Conservation (phyloP, 2,329 filamentous ascomycete species). For the Fusarium sublunatum region DNA sequence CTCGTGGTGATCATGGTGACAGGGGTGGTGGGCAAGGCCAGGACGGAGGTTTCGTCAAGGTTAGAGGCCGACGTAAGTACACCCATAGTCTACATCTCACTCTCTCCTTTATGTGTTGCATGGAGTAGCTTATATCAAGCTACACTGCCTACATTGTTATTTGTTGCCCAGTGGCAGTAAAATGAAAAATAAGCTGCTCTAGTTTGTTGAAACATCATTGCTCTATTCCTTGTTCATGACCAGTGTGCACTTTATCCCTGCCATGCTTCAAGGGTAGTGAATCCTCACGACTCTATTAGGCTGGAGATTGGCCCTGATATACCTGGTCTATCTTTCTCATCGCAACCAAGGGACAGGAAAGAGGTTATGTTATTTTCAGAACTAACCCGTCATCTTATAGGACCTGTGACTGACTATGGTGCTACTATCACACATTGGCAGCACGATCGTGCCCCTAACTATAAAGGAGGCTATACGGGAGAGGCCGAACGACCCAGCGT, state of each 20-base stretch:
- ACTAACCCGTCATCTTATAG: conserved; percentile 58
- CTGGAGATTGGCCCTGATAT: neutral
- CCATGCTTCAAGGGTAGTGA: neutral
- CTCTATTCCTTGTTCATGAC: neutral
- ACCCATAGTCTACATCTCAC: conserved; percentile 8
- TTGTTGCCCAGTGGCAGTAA: conserved; percentile 28
- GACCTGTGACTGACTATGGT: conserved; percentile 92
- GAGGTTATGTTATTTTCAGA: conserved; percentile 16
- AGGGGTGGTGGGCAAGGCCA: conserved; percentile 54
- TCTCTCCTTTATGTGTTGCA: conserved; percentile 7
- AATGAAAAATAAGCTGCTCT: neutral
- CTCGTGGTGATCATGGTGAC: conserved; percentile 61
- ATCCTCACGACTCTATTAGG: neutral
- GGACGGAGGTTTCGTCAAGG: conserved; percentile 60
- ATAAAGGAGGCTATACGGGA: conserved; percentile 75
- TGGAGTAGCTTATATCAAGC: neutral
- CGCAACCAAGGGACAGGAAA: conserved; percentile 16
- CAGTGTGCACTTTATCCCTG: neutral
- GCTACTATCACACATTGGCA: conserved; percentile 93
- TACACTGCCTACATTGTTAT: conserved; percentile 1
- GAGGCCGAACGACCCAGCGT: conserved; percentile 86
- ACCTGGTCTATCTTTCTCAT: neutral
- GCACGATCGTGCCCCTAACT: conserved; percentile 76
- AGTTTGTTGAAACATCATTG: neutral
- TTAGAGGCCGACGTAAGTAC: conserved; percentile 64